Evolutionary conservation across 805 yeast genomes (phyloP), one percentile per base, ranked within the genome.

Genomic region (Sporopachydermia lactativora): DNA sequence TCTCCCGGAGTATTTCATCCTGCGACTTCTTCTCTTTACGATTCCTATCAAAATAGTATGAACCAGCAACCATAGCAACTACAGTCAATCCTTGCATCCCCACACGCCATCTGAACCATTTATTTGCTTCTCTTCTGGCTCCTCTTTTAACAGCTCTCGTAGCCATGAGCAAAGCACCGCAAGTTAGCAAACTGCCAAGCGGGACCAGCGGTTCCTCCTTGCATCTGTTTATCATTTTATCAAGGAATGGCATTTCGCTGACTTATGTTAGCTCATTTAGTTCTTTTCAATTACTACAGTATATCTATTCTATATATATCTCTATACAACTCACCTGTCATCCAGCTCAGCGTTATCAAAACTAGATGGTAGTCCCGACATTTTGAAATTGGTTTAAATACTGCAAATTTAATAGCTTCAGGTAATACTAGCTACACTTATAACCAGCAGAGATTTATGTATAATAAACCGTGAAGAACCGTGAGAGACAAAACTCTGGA

Each of bases 171-270:
- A 88, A 83, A 0, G 96, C 95, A 3, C 77, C 82, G 5, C 81
- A 71, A 2, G 96, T 88, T 38, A 80, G 73, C 3, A 81, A 53
- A 13, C 82, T 68, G 1, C 96, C 96, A 4, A 85, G 42, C 1
- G 96, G 96, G 1, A 88, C 96, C 6, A 82, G 61, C 2, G 96
- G 96, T 54, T 88, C 95, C 58, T 85, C 81, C 53, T 77, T 81
- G 45, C 82, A 75, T 49, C 73, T 54, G 59, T 68, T 43, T 18
- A 67, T 53, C 50, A 81, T 66, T 52, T 73, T 77, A 39, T 77
- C 75, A 37, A 76, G 49, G 43, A 78, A 67, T 40, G 68, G 57
- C 53, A 68, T 54, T 39, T 59, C 60, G 39, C 68, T 62, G 39
- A 57, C 55, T 53, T 56, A 54, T 43, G 58, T 68, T 40, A 24